These are phyloP conservation scores for Mucor circinelloides DNA, from an alignment of 371 early-diverging fungal species.

Conservation along the genomic window DNA sequence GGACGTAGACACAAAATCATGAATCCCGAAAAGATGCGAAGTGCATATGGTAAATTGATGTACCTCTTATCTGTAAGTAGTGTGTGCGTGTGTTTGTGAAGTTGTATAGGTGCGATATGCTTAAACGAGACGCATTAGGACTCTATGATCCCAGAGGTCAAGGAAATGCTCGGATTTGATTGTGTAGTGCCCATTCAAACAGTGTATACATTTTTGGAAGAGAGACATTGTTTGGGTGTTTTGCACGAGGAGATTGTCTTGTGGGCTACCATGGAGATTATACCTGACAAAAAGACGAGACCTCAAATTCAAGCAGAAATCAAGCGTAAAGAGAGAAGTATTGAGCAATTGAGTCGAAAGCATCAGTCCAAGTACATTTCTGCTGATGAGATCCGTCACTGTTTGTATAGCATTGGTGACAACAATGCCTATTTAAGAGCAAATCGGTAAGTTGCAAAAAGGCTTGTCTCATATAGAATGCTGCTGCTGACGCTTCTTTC, in stretches of 20 bases:
- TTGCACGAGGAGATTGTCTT: slow-evolving; percentile 81
- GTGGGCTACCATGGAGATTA: slow-evolving; percentile 90
- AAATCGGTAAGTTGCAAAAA: slow-evolving; percentile 57
- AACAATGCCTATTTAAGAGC: slow-evolving; percentile 92
- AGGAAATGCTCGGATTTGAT: slow-evolving; percentile 79
- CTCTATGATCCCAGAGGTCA: slow-evolving; percentile 84
- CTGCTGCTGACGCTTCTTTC: neutral
- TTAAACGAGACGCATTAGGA: slow-evolving; percentile 54
- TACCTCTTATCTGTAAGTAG: slow-evolving; percentile 78
- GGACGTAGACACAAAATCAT: slow-evolving; percentile 95
- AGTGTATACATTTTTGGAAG: slow-evolving; percentile 76
- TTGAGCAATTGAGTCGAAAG: slow-evolving; percentile 80
- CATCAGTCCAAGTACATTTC: slow-evolving; percentile 64
- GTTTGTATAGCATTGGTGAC: slow-evolving; percentile 94
- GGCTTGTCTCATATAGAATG: neutral
- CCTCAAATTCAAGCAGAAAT: slow-evolving; percentile 85
- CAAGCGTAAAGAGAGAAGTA: slow-evolving; percentile 87
- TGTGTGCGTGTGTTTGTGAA: too few species aligned
- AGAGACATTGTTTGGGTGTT: slow-evolving; percentile 63
- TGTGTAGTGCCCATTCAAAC: slow-evolving; percentile 87
- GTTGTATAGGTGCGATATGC: neutral
- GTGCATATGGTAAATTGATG: slow-evolving; percentile 93
- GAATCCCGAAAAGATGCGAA: slow-evolving; percentile 98
- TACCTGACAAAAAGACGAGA: slow-evolving; percentile 78
- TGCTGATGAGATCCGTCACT: slow-evolving; percentile 80